Evolutionary conservation across 495 filamentous ascomycete genomes (phyloP), one percentile per base, ranked within the genome.

Genomic region (Aspergillus avenaceus): DNA sequence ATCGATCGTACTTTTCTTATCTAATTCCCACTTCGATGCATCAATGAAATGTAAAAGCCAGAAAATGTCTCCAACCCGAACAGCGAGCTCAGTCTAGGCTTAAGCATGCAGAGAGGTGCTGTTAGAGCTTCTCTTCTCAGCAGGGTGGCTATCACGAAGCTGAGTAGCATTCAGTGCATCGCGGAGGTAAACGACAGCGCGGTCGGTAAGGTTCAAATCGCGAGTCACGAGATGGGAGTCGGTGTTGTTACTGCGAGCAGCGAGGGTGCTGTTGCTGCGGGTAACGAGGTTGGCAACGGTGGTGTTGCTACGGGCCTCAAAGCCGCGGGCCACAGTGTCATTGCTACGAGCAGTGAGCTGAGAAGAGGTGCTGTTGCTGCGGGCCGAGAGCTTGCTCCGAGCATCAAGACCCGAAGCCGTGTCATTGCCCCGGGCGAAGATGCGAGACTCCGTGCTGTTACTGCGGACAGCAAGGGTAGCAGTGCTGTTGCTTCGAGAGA

Each of bases 91-190:
- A 24, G 12, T 59, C 38, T 28, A 22, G 25, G 38, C 34, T 41
- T 25, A 32, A 18, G 40, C 38, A 28, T 49, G 45, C 13, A 55
- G 32, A 1, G 31, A 22, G 24, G 50, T 54, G 8, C 47, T 25
- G 25, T 56, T 56, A 29, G 36, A 41, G 19, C 53, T 36, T n/a
- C 48, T 45, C 16, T 21, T 7, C 32, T 27, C 23, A 19, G 38
- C 41, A 23, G 24, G 28, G 5, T 43, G 32, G 7, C 8, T 22
- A 23, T 27, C 47, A 16, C 32, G 19, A 0, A 25, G 16, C 3
- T 49, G 27, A 37, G 58, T 60, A 16, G 34, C 12, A n/a, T 60
- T 60, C 25, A 38, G 28, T 14, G 38, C 41, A 40, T 32, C 47
- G 16, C 51, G 55, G 43, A 48, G 13, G 43, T 49, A 45, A 19